Conservation (phyloP, 2,329 filamentous ascomycete genomes). For the Apiospora phragmitis region DNA sequence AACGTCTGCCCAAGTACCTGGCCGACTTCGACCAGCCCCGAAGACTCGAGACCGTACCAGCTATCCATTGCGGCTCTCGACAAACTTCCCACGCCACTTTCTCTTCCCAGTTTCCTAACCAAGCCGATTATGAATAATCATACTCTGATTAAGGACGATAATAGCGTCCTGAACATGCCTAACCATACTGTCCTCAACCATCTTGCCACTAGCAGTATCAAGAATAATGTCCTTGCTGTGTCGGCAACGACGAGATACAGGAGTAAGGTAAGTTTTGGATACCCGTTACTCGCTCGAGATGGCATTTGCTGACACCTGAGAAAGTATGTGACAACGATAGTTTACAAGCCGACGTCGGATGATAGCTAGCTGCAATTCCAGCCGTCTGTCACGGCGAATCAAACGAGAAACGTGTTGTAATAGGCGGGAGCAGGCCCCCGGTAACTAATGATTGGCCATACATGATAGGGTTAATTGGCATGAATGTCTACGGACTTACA, state of each 20-base stretch:
- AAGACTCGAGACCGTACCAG: conserved; percentile 74
- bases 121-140: conserved; percentile 93
- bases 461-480: background rate
- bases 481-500: background rate
- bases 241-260: conserved; percentile 98
- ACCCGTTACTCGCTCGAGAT: background rate
- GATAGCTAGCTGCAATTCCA: conserved; percentile 33
- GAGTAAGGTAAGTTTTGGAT: conserved; percentile 67
- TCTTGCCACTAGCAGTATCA: conserved; percentile 95
- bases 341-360: conserved; percentile 87
- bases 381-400: background rate
- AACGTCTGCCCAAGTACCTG: conserved; percentile 80
- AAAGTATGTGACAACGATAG: conserved; percentile 94
- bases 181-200: conserved; percentile 98
- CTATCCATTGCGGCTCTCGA: conserved; percentile 74
- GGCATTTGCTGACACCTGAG: background rate
- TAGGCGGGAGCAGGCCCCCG: background rate
- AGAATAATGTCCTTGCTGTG: conserved; percentile 91
- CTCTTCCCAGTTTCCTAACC: conserved; percentile 84
- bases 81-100: conserved; percentile 80
- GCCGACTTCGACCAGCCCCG: conserved; percentile 81
- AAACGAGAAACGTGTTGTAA: background rate
- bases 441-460: background rate
- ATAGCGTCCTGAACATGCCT: conserved; percentile 93
- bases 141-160: conserved; percentile 94